Evolutionary conservation across 2,329 filamentous ascomycete species (phyloP).

Genomic region (Emericellopsis atlantica): DNA sequence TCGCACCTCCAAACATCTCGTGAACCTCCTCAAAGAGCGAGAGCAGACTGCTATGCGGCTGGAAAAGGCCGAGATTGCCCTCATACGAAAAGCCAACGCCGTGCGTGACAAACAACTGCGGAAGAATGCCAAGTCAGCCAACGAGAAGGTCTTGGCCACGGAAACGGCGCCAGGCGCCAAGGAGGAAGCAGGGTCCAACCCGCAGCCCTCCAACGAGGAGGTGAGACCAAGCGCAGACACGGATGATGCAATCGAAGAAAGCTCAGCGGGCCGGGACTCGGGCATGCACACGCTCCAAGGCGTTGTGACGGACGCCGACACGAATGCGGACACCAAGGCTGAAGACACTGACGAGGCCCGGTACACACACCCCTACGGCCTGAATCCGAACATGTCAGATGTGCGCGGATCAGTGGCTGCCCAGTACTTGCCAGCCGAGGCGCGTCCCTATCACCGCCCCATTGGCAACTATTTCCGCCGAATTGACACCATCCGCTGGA

Average conservation of each 20-base stretch:
- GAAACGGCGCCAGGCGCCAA: background rate
- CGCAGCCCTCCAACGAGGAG: background rate
- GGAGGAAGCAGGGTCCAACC: background rate
- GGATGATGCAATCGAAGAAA: background rate
- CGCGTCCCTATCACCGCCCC: conserved; percentile 60
- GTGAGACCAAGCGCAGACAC: background rate
- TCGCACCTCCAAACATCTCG: conserved; percentile 63
- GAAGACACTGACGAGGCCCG: conserved; percentile 13
- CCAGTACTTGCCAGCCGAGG: conserved; percentile 60
- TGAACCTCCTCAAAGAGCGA: conserved; percentile 70
- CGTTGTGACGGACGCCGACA: background rate
- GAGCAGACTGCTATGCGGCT: conserved; percentile 70
- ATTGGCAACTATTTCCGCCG: conserved; percentile 67
- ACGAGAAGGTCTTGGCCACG: background rate
- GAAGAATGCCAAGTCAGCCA: background rate
- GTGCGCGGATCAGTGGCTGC: conserved; percentile 45
- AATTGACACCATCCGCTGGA: conserved; percentile 91
- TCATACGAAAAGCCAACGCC: conserved; percentile 69
- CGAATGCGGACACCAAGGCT: conserved; percentile 5
- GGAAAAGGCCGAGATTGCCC: conserved; percentile 74
- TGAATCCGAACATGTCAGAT: conserved; percentile 20
- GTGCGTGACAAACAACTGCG: conserved; percentile 45
- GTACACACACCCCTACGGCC: conserved; percentile 23
- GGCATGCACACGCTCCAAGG: background rate
- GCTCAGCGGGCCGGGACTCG: background rate